Base-by-base conservation (phyloP, 1,284 basidiomycete genomes). In the Sporisorium scitamineum region DNA sequence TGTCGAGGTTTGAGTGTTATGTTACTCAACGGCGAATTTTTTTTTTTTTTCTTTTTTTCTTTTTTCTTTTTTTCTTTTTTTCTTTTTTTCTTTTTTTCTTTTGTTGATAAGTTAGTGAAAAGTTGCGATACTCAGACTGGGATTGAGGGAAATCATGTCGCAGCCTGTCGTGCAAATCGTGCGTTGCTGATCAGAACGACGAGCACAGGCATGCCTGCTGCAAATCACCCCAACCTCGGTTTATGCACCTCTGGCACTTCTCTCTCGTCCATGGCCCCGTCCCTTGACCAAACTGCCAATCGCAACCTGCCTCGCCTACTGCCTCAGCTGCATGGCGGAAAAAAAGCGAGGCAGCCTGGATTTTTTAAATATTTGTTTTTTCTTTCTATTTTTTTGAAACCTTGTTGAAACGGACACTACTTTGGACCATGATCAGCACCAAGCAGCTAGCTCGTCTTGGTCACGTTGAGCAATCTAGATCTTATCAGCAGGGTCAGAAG, bases 161-260 rank as follows among this genome's bases (percentile, higher is more conserved):
- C n/a, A 14, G 13, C 16, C 22, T 53, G 34, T 54, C 53, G 27
- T 31, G 39, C n/a, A 13, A 18, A 54, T 55, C 54, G 52, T 34
- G 37, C 41, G 27, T 51, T 34, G 65, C 54, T 57, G 50, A 61
- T 61, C 54, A 54, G 61, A 34, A 78, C 76, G 71, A 76, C 64
- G 57, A 76, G 64, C 51, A 68, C 68, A 54, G 63, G 63, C 60
- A 78, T 57, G 58, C 59, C 54, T 14, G 54, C 58, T 54, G 90
- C 86, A 90, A 87, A 64, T 55, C 61, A 57, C 11, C 61, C 20
- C n/a, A n/a, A 20, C 50, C 22, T 51, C 27, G 13, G 27, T 42
- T n/a, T 11, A 47, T 60, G 57, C 48, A 44, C 20, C 18, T 26
- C 53, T n/a, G 54, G 41, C 54, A 27, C 53, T 42, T n/a, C 54